phyloP scores from a whole-genome alignment of 305 asterid species.

The Solanum hybrid region DNA sequence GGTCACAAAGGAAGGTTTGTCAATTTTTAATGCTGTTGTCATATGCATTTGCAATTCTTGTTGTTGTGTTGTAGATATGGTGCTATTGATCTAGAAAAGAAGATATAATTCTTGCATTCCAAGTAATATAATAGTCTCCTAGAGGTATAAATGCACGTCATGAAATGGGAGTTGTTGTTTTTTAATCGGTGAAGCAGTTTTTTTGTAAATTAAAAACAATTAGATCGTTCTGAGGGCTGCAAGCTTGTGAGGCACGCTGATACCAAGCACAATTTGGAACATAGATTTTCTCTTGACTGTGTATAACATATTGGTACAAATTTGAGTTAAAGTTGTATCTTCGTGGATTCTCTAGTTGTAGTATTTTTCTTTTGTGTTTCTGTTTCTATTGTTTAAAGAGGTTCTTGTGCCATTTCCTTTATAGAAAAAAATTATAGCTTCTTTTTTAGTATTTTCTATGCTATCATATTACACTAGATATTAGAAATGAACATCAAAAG shows the following conservation, averaged over 20 bases:
- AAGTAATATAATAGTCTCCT: background rate
- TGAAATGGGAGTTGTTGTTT: background rate
- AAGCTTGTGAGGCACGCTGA: background rate
- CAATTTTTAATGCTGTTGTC: slow-evolving; percentile 4
- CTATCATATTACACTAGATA: background rate
- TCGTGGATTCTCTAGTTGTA: background rate
- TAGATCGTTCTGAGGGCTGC: background rate
- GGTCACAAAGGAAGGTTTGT: slow-evolving; percentile 83
- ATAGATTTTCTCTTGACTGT: background rate
- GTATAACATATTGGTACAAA: background rate
- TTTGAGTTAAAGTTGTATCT: background rate
- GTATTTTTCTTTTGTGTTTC: background rate
- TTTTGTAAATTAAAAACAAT: background rate
- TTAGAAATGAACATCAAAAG: background rate
- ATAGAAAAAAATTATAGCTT: background rate
- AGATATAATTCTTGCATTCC: background rate
- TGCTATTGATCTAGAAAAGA: background rate
- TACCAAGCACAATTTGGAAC: background rate
- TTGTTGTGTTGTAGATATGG: background rate
- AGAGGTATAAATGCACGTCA: background rate
- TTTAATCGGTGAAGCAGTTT: background rate
- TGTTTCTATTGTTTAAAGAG: background rate
- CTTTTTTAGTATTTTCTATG: background rate
- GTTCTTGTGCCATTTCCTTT: background rate
- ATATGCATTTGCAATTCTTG: background rate